phyloP scores from a whole-genome alignment of 495 filamentous ascomycete genomes.

The Pyrenopolyporus hunteri region DNA sequence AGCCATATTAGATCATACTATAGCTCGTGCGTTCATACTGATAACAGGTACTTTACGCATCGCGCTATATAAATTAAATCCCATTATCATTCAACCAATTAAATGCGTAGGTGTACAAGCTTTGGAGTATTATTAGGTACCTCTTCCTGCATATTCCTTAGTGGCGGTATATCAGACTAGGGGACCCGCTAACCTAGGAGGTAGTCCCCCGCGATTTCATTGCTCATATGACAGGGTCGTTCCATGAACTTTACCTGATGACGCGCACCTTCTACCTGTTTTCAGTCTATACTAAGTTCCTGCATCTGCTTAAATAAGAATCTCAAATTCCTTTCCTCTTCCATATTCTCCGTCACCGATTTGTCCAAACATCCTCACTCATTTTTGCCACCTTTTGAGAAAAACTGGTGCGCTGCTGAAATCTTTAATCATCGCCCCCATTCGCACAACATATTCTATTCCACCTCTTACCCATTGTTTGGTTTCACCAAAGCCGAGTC shows the following conservation, averaged over 20 bases:
- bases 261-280: slow-evolving; percentile 2
- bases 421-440: slow-evolving; percentile 18
- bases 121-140: neutral
- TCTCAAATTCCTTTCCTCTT: slow-evolving; percentile 2
- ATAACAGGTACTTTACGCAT: too few species aligned
- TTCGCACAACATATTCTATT: neutral
- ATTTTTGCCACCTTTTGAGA: slow-evolving; percentile 6
- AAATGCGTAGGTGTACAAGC: too few species aligned
- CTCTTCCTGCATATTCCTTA: neutral
- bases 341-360: slow-evolving; percentile 11
- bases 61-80: too few species aligned
- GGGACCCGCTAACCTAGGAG: too few species aligned
- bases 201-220: slow-evolving; percentile 15
- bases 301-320: slow-evolving; percentile 20
- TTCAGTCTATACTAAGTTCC: neutral
- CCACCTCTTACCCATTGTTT: neutral
- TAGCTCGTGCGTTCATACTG: too few species aligned
- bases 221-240: slow-evolving; percentile 25
- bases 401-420: slow-evolving; percentile 23
- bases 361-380: neutral
- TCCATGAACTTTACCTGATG: slow-evolving; percentile 1
- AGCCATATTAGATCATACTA: too few species aligned
- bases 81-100: too few species aligned
- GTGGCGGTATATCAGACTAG: slow-evolving; percentile 6
- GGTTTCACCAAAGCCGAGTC: neutral